A percentile compares a stretch with the other conserved stretches of the same genome.
These are phyloP conservation scores for Fusarium piperis DNA, from an alignment of 2,329 filamentous ascomycete genomes.

Conservation along the genomic window DNA sequence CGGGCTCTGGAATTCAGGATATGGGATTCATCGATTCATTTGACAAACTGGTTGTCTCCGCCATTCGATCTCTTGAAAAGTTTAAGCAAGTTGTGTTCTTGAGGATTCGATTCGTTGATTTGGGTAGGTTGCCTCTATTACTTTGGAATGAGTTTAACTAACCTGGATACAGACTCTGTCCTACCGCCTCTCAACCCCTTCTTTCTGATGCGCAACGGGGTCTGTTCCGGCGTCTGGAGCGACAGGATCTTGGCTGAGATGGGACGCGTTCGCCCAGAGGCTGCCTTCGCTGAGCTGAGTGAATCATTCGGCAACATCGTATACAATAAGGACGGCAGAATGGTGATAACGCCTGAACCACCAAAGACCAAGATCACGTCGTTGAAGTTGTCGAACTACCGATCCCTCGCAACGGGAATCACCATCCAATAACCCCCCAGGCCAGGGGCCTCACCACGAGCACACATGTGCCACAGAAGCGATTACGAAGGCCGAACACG, in stretches of 20 bases:
- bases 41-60: slow-evolving; percentile 72
- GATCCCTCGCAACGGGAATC: slow-evolving; percentile 55
- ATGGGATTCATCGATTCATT: slow-evolving; percentile 77
- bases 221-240: slow-evolving; percentile 78
- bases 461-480: neutral
- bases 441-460: neutral
- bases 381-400: slow-evolving; percentile 67
- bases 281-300: slow-evolving; percentile 68
- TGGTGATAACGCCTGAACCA: slow-evolving; percentile 66
- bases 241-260: slow-evolving; percentile 71
- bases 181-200: slow-evolving; percentile 77
- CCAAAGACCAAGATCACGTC: slow-evolving; percentile 63
- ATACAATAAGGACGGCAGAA: slow-evolving; percentile 67
- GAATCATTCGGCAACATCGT: slow-evolving; percentile 71
- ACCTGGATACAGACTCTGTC: slow-evolving; percentile 66
- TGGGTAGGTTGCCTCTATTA: slow-evolving; percentile 58
- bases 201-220: slow-evolving; percentile 69
- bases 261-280: slow-evolving; percentile 64
- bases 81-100: slow-evolving; percentile 70
- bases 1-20: slow-evolving; percentile 75
- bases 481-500: neutral
- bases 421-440: slow-evolving; percentile 46
- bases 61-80: slow-evolving; percentile 67
- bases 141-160: slow-evolving; percentile 11
- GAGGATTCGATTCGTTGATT: slow-evolving; percentile 78